These are phyloP conservation scores for Leccinellum albellum DNA, from an alignment of 768 basidiomycete genomes.

Conservation along the genomic window DNA sequence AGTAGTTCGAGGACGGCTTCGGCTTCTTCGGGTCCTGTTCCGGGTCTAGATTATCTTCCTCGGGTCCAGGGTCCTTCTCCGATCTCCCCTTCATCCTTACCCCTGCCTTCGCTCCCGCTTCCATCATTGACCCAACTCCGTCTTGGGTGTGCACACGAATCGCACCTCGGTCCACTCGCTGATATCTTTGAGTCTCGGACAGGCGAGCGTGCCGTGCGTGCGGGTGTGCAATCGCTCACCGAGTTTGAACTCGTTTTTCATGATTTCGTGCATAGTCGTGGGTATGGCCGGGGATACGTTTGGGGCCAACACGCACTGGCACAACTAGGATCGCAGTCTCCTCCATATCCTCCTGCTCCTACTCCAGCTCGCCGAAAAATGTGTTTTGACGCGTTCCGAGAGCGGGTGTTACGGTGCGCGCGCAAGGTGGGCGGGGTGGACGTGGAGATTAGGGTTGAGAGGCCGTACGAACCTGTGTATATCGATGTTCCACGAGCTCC, in stretches of 20 bases:
- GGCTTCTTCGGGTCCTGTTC: not conserved
- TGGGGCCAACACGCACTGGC: not conserved
- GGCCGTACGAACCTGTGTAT: conserved; percentile 27
- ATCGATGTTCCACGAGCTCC: conserved; percentile 7
- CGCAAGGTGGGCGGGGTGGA: conserved; percentile 18
- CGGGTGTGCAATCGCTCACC: conserved; percentile 10
- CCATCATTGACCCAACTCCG: conserved; percentile 18
- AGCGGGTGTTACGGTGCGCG: conserved; percentile 20
- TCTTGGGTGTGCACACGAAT: conserved; percentile 22
- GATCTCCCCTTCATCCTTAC: not conserved
- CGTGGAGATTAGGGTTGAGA: conserved; percentile 23
- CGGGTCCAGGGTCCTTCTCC: not conserved
- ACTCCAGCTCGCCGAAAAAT: not conserved
- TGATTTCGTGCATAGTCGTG: conserved; percentile 17
- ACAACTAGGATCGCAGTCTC: not conserved
- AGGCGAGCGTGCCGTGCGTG: conserved; percentile 7
- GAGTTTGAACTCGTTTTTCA: conserved; percentile 23
- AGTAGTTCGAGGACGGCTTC: not conserved
- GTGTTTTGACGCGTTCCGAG: conserved; percentile 20
- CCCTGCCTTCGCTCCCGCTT: conserved; percentile 1
- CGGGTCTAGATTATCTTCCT: not conserved
- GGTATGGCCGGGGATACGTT: not conserved
- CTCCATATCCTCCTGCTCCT: not conserved
- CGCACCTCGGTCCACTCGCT: conserved; percentile 11
- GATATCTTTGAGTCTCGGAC: conserved; percentile 19